A percentile compares a stretch with the other conserved stretches of the same genome.
Evolutionary conservation across 495 filamentous ascomycete genomes (phyloP).

Genomic region (Physcia stellaris): DNA sequence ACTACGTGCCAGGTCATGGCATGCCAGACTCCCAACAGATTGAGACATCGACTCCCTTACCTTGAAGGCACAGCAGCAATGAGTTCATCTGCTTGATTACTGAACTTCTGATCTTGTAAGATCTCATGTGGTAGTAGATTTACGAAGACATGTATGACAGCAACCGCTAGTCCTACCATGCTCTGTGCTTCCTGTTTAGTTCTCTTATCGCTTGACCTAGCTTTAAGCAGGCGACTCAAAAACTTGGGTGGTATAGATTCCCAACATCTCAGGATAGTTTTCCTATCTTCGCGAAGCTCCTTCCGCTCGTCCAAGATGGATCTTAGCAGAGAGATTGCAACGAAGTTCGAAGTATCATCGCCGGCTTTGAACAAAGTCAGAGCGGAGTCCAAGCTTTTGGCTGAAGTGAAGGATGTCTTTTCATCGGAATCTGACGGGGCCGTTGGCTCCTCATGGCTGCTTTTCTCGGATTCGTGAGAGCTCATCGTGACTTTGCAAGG

Average conservation of each 20-base stretch:
- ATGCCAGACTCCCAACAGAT: too few species aligned
- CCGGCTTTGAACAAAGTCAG: conserved; percentile 23
- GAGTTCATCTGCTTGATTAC: conserved; percentile 34
- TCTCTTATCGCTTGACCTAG: conserved; percentile 26
- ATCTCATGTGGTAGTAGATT: conserved; percentile 32
- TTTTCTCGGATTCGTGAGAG: not conserved
- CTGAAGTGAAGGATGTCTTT: conserved; percentile 1
- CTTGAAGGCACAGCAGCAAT: conserved; percentile 35
- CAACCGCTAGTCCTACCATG: conserved; percentile 48
- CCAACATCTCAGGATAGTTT: conserved; percentile 29
- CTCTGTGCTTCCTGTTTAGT: conserved; percentile 28
- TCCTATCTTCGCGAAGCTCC: conserved; percentile 19
- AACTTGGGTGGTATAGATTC: conserved; percentile 42
- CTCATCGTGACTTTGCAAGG: too few species aligned
- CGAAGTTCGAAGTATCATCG: conserved; percentile 51
- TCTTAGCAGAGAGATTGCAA: conserved; percentile 49
- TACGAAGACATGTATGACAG: conserved; percentile 44
- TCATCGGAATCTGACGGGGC: not conserved
- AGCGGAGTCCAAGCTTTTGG: conserved; percentile 6
- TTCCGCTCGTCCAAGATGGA: conserved; percentile 42
- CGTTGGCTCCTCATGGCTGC: not conserved
- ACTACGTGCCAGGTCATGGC: too few species aligned
- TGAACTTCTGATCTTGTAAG: conserved; percentile 27
- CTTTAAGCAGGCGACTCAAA: conserved; percentile 43
- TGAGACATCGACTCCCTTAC: conserved; percentile 20